Evolutionary conservation across 768 basidiomycete genomes (phyloP).

Genomic region (Chalciporus chontae): DNA sequence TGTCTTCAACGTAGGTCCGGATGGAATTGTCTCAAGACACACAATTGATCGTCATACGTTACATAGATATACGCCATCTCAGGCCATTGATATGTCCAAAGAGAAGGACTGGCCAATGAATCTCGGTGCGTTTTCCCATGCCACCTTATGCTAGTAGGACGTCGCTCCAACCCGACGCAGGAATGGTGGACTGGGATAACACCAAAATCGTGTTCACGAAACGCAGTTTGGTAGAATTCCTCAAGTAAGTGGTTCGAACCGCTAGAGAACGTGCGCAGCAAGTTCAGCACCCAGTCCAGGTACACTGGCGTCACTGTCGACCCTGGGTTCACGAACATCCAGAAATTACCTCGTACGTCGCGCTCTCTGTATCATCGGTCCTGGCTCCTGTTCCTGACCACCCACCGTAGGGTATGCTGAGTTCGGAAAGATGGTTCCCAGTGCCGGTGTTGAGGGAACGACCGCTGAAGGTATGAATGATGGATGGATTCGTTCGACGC

Average conservation of each 20-base stretch:
- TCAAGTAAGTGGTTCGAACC: conserved; percentile 49
- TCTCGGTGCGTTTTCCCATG: conserved; percentile 45
- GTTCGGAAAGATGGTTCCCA: conserved; percentile 51
- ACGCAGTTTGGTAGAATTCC: conserved; percentile 69
- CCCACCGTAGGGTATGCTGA: conserved; percentile 57
- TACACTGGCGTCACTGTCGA: conserved; percentile 75
- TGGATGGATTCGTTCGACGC: neutral
- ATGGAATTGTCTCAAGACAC: neutral
- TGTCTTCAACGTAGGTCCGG: conserved; percentile 26
- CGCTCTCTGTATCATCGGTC: neutral
- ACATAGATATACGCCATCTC: conserved; percentile 55
- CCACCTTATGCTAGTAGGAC: neutral
- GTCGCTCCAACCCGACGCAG: conserved; percentile 30
- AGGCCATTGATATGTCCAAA: conserved; percentile 55
- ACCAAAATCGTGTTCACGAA: conserved; percentile 80
- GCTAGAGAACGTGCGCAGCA: conserved; percentile 7
- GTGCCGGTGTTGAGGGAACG: conserved; percentile 24
- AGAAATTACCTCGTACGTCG: conserved; percentile 66
- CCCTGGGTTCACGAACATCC: conserved; percentile 68
- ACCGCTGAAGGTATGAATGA: conserved; percentile 16
- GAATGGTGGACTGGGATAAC: conserved; percentile 78
- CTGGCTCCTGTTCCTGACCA: neutral
- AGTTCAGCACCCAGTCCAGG: conserved; percentile 38
- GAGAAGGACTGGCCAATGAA: conserved; percentile 71
- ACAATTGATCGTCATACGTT: neutral